Evolutionary conservation across 176 grass and related monocot species (phyloP).

Genomic region (Zoysia japonica): DNA sequence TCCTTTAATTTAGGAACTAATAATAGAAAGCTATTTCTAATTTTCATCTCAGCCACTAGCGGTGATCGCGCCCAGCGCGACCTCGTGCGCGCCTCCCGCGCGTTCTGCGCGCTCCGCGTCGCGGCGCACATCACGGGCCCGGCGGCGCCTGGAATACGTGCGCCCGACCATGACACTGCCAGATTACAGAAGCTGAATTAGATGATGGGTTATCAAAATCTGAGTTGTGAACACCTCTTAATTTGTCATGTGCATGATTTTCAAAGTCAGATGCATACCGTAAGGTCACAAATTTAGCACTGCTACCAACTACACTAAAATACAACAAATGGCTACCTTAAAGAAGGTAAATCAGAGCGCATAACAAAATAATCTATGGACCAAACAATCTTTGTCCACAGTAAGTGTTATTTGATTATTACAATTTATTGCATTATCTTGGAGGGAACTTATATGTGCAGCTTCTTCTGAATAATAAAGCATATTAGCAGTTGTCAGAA

Average conservation of each 20-base stretch:
- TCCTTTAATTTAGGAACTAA: too few relatives aligned
- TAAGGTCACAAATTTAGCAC: not conserved
- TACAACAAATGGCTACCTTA: not conserved
- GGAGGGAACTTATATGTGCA: not conserved
- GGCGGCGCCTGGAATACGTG: too few relatives aligned
- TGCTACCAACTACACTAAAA: not conserved
- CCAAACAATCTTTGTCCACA: not conserved
- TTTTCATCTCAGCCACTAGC: too few relatives aligned
- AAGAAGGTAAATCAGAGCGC: not conserved
- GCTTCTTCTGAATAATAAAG: not conserved
- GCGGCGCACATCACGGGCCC: too few relatives aligned
- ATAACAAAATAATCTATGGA: conserved; percentile 12
- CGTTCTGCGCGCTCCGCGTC: too few relatives aligned
- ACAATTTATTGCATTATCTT: not conserved
- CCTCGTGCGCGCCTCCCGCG: too few relatives aligned
- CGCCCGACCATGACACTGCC: too few relatives aligned
- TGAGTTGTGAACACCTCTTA: not conserved
- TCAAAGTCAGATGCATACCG: not conserved
- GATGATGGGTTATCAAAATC: not conserved
- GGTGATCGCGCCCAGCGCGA: too few relatives aligned
- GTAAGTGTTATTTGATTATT: not conserved
- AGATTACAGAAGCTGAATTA: conserved; percentile 1
- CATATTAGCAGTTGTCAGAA: too few relatives aligned
- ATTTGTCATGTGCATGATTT: conserved; percentile 3
- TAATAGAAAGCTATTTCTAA: too few relatives aligned